Base-by-base conservation (phyloP, 495 filamentous ascomycete species). In the Aspergillus cavernicola region DNA sequence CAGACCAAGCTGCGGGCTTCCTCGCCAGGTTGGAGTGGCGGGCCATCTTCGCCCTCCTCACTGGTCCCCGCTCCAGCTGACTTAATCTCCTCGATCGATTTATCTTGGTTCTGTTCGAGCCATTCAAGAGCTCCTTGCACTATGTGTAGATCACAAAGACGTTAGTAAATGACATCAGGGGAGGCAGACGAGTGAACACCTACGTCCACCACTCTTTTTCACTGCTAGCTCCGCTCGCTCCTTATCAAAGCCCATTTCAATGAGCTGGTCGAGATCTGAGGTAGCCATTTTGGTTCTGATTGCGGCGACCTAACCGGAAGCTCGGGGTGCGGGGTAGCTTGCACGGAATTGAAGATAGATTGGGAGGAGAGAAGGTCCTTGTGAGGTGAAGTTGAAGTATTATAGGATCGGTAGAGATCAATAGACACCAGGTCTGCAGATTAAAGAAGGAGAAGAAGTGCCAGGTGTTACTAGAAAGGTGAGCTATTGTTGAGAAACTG, bases 161-260 rank as follows among this genome's bases (percentile, higher is more conserved):
- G 32, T n/a, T 23, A 29, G 31, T 26, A 43, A 9, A 7, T n/a
- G 9, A 11, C 6, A 15, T 16, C 16, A 32, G 5, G 6, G 20
- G 12, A 26, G 16, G 23, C 15, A 36, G 13, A 11, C 20, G 15
- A 15, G 20, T 31, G 23, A 26, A 46, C 16, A 78, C 88, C 72
- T 68, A 92, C 91, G 65, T 44, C 85, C 83, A 43, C 88, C 86
- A 28, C 84, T 78, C 64, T 87, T 87, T 63, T 89, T 85, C 48
- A 95, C 76, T 29, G 95, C 93, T 16, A 97, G 66, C 68, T 89
- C 80, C 29, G 89, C 87, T 59, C 85, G 79, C 56, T 87, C 82
- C 61, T 82, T 78, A 53, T 95, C 89, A 58, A 98, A 98, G 62
- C 93, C 93, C 92, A 97, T 97, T 49, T 95, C 91, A 59, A 95